Base-by-base conservation (phyloP, 345 rosid genomes). In the Eutrema yunnanense region DNA sequence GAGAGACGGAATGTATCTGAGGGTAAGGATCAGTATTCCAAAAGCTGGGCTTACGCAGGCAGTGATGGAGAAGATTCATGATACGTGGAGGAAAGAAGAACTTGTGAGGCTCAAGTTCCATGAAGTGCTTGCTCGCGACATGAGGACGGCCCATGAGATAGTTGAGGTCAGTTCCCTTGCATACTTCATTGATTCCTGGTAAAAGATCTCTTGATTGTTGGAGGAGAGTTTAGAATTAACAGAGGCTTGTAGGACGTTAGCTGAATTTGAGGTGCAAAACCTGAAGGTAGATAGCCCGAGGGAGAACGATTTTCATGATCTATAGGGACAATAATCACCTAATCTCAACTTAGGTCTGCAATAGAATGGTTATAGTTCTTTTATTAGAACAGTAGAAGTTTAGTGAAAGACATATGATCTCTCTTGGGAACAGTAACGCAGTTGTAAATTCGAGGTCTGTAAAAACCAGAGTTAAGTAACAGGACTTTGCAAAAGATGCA, bases 71-170 rank as follows among this genome's bases (percentile, higher is more conserved):
- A 92, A 88, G 80, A 90, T 96, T 82, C 88, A 96, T 79, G 96
- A 89, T 74, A 84, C 77, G 16, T 96, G 99, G 99, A 87, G 97
- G 81, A 96, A 90, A 78, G 90, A 87, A 66, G 99, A 96, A 81
- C 80, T 96, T 38, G 97, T 87, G 41, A 85, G 95, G 83, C 89
- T 96, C 27, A 96, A 90, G 87, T 96, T 96, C 75, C 98, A 96
- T 14, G 99, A 96, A 77, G 84, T 83, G 37, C 96, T 96, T 11
- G 98, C 98, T 10, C 73, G 69, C 0, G 98, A 96, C 55, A 96
- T 96, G 99, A 92, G 75, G 79, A 96, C 96, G n/a, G 98, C 94
- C 0, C 98, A 92, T 34, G 92, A 88, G 81, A 84, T 96, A 38
- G 97, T 89, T 42, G 98, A 96, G 99, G 98, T 96, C 40, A 71